phyloP scores from a whole-genome alignment of 2,329 filamentous ascomycete genomes.

The Penicillium sclerotigenum region DNA sequence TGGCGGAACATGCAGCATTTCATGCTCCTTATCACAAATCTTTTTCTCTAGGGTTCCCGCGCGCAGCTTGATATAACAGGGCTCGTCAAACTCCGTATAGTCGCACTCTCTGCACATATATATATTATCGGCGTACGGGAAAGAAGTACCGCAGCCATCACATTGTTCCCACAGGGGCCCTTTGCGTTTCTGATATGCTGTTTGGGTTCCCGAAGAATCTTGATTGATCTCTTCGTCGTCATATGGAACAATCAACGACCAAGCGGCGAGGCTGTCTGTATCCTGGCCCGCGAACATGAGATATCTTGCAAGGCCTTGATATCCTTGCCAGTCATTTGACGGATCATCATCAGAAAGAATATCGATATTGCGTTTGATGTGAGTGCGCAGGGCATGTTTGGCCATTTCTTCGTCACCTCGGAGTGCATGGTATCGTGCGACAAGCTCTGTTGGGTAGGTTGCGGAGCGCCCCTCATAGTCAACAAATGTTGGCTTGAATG shows the following conservation, averaged over 20 bases:
- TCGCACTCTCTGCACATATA: conserved; percentile 25
- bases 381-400: conserved; percentile 12
- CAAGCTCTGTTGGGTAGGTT: no score
- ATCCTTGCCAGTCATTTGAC: conserved; percentile 27
- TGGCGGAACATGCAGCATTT: conserved; percentile 24
- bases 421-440: no score
- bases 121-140: conserved; percentile 21
- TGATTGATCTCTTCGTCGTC: neutral
- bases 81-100: conserved; percentile 17
- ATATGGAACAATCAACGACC: conserved; percentile 25
- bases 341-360: conserved; percentile 29
- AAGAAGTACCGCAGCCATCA: conserved; percentile 9
- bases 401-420: no score
- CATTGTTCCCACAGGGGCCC: neutral
- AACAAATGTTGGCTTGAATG: no score
- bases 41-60: conserved; percentile 5
- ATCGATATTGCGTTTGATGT: conserved; percentile 25
- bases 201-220: neutral
- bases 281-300: conserved; percentile 25
- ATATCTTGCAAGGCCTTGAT: conserved; percentile 15
- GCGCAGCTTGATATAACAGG: conserved; percentile 16
- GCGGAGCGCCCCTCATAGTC: no score
- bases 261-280: conserved; percentile 26
- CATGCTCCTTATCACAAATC: conserved; percentile 21
- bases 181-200: neutral